These are phyloP conservation scores for Komagataella phaffii DNA, from an alignment of 805 yeast genomes.

Conservation along the genomic window DNA sequence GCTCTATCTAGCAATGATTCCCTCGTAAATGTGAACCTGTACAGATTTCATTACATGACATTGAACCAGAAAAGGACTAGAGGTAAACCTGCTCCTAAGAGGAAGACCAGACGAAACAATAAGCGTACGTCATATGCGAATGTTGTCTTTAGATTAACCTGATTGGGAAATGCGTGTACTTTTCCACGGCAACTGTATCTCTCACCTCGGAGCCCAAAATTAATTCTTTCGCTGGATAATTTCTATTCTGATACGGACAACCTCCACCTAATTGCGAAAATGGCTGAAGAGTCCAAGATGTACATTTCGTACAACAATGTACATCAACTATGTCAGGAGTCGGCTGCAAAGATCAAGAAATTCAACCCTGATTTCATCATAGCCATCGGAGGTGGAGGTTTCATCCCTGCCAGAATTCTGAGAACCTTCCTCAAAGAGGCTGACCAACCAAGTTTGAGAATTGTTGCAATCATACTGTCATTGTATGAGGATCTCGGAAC, in stretches of 20 bases:
- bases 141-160: neutral
- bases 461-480: conserved; percentile 90
- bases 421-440: conserved; percentile 85
- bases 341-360: conserved; percentile 45
- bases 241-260: too few relatives aligned
- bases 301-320: conserved; percentile 74
- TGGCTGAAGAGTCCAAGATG: conserved; percentile 30
- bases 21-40: neutral
- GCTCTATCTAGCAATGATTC: neutral
- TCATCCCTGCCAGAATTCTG: conserved; percentile 93
- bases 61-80: neutral
- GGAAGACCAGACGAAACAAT: neutral
- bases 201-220: neutral
- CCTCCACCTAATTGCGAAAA: neutral
- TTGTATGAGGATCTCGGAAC: conserved; percentile 74
- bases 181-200: neutral
- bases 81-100: neutral
- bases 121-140: neutral
- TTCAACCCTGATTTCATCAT: conserved; percentile 84
- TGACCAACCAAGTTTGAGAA: conserved; percentile 79
- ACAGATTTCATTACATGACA: neutral
- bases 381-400: conserved; percentile 95
- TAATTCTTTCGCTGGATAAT: neutral
- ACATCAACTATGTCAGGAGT: conserved; percentile 38
- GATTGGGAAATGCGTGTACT: neutral